Evolutionary conservation across 1,284 basidiomycete species (phyloP).

Genomic region (Sanghuangporus weigelae): DNA sequence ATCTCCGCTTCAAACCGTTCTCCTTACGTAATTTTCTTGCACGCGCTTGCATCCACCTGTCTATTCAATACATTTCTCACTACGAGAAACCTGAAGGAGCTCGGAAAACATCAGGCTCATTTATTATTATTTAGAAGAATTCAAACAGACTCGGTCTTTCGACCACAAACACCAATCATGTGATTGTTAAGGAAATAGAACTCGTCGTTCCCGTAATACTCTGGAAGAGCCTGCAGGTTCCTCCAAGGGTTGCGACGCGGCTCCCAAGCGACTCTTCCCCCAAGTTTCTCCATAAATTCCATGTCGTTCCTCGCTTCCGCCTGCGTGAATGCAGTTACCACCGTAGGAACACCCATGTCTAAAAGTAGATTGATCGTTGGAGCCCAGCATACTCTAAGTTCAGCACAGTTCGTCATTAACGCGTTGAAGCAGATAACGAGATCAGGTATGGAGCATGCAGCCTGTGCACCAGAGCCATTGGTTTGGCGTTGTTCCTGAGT

Average conservation of each 20-base stretch:
- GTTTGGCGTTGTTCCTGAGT: neutral
- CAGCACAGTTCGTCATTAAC: neutral
- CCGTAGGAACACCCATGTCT: neutral
- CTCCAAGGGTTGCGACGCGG: slow-evolving; percentile 4
- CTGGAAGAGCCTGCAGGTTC: neutral
- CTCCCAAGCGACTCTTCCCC: neutral
- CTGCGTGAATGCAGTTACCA: neutral
- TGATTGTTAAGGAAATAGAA: neutral
- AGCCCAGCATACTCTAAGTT: neutral
- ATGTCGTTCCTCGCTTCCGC: neutral
- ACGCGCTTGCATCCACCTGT: no score
- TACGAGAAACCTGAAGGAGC: no score
- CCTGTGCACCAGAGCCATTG: neutral
- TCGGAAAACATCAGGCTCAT: no score
- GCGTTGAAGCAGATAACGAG: neutral
- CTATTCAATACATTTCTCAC: neutral
- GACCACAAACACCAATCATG: neutral
- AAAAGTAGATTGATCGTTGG: neutral
- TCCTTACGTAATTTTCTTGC: neutral
- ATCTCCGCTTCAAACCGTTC: slow-evolving; percentile 15
- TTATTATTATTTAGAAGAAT: neutral
- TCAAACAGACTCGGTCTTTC: neutral
- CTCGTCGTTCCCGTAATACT: neutral
- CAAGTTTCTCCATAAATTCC: neutral
- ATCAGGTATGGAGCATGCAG: neutral